Conservation (phyloP, 83 land plant genomes). For the Picea abies region DNA sequence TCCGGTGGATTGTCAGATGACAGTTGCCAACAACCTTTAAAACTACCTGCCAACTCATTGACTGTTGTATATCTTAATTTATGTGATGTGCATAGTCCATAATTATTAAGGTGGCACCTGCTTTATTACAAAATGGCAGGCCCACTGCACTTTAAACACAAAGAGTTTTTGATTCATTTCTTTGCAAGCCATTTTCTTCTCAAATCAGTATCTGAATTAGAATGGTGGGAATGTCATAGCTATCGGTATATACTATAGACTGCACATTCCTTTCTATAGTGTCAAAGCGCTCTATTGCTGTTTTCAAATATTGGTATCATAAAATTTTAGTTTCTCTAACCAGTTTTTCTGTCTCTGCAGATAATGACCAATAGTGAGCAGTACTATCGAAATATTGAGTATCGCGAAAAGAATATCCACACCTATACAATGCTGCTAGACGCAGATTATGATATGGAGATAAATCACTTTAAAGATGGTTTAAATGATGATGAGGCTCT, state of each 20-base stretch:
- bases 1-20: no score
- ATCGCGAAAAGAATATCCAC: conserved; percentile 17
- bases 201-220: background rate
- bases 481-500: conserved; percentile 26
- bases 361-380: conserved; percentile 29
- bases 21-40: no score
- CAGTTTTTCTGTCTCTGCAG: background rate
- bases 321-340: background rate
- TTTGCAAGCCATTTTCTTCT: background rate
- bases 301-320: background rate
- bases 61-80: no score
- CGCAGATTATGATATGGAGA: conserved; percentile 34
- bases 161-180: background rate
- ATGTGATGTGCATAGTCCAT: no score
- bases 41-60: no score
- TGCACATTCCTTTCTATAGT: background rate
- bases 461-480: conserved; percentile 25
- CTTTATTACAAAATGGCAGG: no score
- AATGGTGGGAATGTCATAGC: background rate
- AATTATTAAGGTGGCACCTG: no score
- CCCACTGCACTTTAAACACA: no score
- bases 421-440: conserved; percentile 21
- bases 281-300: no score
- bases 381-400: conserved; percentile 21
- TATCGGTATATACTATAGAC: background rate